Percentiles rank a stretch among this genome's conserved stretches.
Conservation (phyloP, 371 early-diverging fungal genomes). For the Mucor sp. region DNA sequence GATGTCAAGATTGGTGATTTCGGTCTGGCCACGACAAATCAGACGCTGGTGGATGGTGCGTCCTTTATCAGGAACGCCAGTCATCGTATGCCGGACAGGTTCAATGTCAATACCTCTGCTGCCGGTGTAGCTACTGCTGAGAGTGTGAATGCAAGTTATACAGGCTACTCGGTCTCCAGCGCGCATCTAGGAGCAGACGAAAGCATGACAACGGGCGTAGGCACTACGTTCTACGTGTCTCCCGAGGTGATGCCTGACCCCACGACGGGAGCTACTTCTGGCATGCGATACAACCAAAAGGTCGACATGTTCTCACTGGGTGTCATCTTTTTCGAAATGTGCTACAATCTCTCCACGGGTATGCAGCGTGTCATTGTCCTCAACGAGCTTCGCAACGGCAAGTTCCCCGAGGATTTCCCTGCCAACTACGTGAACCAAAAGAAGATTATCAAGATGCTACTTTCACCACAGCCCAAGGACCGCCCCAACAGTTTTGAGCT, state of each 20-base stretch:
- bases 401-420: conserved; percentile 81
- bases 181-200: conserved; percentile 43
- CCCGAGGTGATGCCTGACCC: conserved; percentile 76
- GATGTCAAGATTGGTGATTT: conserved; percentile 98
- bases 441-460: conserved; percentile 71
- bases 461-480: conserved; percentile 80
- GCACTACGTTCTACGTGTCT: conserved; percentile 93
- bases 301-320: conserved; percentile 56
- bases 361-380: conserved; percentile 73
- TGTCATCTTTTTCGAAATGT: conserved; percentile 77
- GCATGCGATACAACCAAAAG: conserved; percentile 61
- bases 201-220: conserved; percentile 81
- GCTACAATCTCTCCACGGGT: conserved; percentile 68
- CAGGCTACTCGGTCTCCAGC: conserved; percentile 50
- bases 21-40: conserved; percentile 87
- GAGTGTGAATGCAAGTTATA: conserved; percentile 33
- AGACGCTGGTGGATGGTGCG: conserved; percentile 56
- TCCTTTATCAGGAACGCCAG: conserved; percentile 13
- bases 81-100: conserved; percentile 13
- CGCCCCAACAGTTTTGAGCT: conserved; percentile 87
- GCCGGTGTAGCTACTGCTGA: not conserved
- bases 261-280: conserved; percentile 37
- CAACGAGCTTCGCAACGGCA: conserved; percentile 64
- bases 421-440: conserved; percentile 62
- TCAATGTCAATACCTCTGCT: not conserved